phyloP scores from a whole-genome alignment of 2,329 filamentous ascomycete genomes.

The Colletotrichum australisinense region DNA sequence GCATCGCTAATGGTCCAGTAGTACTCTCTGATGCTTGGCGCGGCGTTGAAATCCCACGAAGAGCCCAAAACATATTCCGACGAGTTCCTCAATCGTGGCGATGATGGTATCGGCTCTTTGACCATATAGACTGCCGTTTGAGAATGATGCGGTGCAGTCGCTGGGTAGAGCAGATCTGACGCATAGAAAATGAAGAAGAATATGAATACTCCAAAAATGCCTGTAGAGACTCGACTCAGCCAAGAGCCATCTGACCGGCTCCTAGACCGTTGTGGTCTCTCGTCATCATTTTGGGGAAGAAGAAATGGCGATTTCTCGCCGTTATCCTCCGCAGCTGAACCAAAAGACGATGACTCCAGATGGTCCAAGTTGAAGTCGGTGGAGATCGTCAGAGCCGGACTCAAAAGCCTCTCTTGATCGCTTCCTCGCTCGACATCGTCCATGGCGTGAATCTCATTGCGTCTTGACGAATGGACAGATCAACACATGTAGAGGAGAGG shows the following conservation, averaged over 20 bases:
- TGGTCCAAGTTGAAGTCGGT: neutral
- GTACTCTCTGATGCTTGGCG: conserved; percentile 65
- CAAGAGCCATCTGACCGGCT: neutral
- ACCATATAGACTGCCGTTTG: conserved; percentile 1
- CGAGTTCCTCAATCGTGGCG: conserved; percentile 44
- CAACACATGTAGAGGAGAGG: neutral
- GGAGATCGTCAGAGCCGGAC: neutral
- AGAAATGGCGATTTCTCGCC: conserved; percentile 29
- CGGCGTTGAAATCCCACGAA: conserved; percentile 65
- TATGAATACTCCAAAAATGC: neutral
- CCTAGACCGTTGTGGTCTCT: neutral
- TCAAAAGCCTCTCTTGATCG: neutral
- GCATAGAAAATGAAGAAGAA: conserved; percentile 21
- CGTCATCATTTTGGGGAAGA: neutral
- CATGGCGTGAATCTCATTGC: neutral
- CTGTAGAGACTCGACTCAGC: neutral
- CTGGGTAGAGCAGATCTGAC: neutral
- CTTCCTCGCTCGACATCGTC: conserved; percentile 12
- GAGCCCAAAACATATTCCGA: conserved; percentile 68
- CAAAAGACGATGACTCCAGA: neutral
- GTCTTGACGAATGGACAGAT: neutral
- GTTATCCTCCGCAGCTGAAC: neutral
- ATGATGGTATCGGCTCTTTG: neutral
- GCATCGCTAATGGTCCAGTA: conserved; percentile 70
- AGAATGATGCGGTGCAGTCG: neutral